Evolutionary conservation across 2,329 filamentous ascomycete species (phyloP), one percentile per base, ranked within the genome.

Genomic region (Aspergillus alliaceus): DNA sequence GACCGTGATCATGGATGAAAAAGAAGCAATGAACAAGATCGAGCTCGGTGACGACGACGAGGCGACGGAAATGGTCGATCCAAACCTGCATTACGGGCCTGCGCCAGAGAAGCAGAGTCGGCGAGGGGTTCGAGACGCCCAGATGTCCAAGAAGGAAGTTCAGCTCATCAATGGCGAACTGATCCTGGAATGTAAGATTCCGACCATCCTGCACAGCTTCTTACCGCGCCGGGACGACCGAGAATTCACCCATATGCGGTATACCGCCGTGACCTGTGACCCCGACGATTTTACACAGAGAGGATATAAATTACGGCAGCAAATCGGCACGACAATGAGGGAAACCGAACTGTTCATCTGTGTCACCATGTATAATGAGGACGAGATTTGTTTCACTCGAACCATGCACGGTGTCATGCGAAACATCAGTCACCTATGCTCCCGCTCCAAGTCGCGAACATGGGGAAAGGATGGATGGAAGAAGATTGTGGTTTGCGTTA

Each of bases 381-480:
- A 97, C 75, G 95, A 98, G 72, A 91, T 96, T 67, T 86, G 92
- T 70, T 99, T 99, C 68, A 97, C 95, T 6, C 86, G 95, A 47
- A 99, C 95, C 1, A 98, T 99, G 93, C 91, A 98, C 73, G 95
- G 93, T 54, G 91, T 99, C 56, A 96, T 99, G 90, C 92, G 96
- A 74, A 99, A 99, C 73, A 93, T 99, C 67, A 87, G 90, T 14
- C 95, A 98, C 73, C 97, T 99, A 76, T 99, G 95, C 80, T 91
- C 89, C 20, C 88, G 95, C 53, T 90, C 88, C 54, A 93, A 95
- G 73, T 96, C 92, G 6, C 86, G 95, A 58, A 98, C 93, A 0
- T 99, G 95, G 95, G 96, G 95, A 37, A 96, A 96, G 66, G 86
- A 91, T 53, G 95, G 95, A 4, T 99, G 95, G 95, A 91, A 99